Evolutionary conservation across 768 basidiomycete species (phyloP).

Genomic region (Rhizopogon rudus): DNA sequence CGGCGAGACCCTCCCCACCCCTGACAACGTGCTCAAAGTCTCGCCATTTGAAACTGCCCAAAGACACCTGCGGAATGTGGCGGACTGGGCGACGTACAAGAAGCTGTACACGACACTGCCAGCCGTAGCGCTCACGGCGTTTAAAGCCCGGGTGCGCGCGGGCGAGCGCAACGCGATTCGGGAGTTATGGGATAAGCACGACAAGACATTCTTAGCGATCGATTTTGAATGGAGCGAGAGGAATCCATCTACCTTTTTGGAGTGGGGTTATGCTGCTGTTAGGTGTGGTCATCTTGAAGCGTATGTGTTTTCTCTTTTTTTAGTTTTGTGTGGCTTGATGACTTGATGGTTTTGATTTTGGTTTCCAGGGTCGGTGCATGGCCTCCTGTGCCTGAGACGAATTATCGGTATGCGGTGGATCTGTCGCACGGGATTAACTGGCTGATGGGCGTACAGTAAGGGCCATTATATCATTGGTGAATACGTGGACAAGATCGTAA

Average conservation of each 20-base stretch:
- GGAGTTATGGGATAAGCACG: constrained; percentile 61
- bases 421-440: neutral
- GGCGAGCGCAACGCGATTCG: constrained; percentile 64
- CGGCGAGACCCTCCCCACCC: constrained; percentile 68
- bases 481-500: constrained; percentile 58
- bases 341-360: neutral
- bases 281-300: constrained; percentile 66
- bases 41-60: constrained; percentile 63
- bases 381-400: constrained; percentile 72
- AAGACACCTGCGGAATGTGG: constrained; percentile 66
- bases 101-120: constrained; percentile 69
- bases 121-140: constrained; percentile 58
- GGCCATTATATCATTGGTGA: constrained; percentile 76
- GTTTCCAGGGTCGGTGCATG: constrained; percentile 55
- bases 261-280: constrained; percentile 82
- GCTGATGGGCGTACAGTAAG: constrained; percentile 28
- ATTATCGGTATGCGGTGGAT: constrained; percentile 57
- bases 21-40: constrained; percentile 68
- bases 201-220: constrained; percentile 72
- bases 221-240: constrained; percentile 76
- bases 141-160: constrained; percentile 56
- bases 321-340: neutral
- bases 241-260: constrained; percentile 61
- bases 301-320: constrained; percentile 28
- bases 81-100: constrained; percentile 64